Base-by-base conservation (phyloP, 192 early-diverging fungal species). In the Umbelopsis sp. region DNA sequence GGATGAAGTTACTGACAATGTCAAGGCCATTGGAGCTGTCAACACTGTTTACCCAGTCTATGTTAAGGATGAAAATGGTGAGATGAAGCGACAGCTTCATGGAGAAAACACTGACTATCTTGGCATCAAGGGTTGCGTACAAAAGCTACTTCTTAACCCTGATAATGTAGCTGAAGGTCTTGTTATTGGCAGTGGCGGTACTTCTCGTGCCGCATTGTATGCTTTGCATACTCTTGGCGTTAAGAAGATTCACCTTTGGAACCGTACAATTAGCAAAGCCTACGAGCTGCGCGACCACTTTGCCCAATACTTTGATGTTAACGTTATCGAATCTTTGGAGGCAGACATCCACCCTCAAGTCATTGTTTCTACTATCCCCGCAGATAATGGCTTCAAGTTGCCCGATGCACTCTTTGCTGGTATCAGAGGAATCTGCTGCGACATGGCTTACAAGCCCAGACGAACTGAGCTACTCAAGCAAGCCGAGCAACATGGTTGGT, bases 61-160 rank as follows among this genome's bases (percentile, higher is more conserved):
- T 49, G 47, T 75, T 6, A 53, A 74, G n/a, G 50, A 70, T 10
- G 76, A 74, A 11, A 73, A 78, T 49, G 74, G 74, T 30, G 51
- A 74, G 21, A 50, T 68, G 44, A 72, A 79, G 18, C 74, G 79
- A 13, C 49, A 70, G 46, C 76, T 97, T 3, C 51, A 88, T 30
- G 97, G 97, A 20, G 95, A 97, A 69, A 99, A 99, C 79, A 99
- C 97, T 16, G 97, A 99, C 74, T 98, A 92, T 84, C 68, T 97
- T 20, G 97, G 97, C 37, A 97, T 99, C 55, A 81, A 81, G 48
- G 80, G 80, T 30, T 85, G 84, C 53, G 82, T 97, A 41, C 75
- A 84, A 58, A 81, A 77, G 16, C 73, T 82, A 20, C 71, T 82
- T 50, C 49, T 71, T 16, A 70, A 74, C 69, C 66, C 76, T 53